These are phyloP conservation scores for Coriolopsis trogii DNA, from an alignment of 1,284 basidiomycete genomes.

Conservation along the genomic window DNA sequence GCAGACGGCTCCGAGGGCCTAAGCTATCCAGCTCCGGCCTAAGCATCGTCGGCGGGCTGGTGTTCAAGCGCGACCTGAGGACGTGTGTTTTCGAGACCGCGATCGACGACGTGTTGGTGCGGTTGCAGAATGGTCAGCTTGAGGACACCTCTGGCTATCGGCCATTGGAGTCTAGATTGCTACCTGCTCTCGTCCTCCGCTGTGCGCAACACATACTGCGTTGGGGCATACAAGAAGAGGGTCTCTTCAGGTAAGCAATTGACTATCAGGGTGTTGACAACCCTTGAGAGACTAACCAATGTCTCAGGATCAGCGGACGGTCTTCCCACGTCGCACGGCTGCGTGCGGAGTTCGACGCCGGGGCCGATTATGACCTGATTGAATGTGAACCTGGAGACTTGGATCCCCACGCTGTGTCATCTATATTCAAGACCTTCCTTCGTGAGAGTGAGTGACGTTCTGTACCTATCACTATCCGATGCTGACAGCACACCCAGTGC, in stretches of 20 bases:
- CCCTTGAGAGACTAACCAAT: no score
- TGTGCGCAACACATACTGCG: slow-evolving; percentile 79
- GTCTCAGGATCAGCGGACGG: slow-evolving; percentile 69
- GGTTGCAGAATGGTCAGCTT: slow-evolving; percentile 26
- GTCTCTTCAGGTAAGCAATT: slow-evolving; percentile 69
- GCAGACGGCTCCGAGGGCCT: slow-evolving; percentile 57
- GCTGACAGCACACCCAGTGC: slow-evolving; percentile 53
- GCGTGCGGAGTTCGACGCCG: slow-evolving; percentile 83
- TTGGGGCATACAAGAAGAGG: slow-evolving; percentile 85
- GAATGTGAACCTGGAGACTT: slow-evolving; percentile 79
- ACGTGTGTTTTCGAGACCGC: slow-evolving; percentile 65
- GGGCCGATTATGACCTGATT: slow-evolving; percentile 82
- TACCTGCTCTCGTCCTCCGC: slow-evolving; percentile 76
- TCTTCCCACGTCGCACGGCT: slow-evolving; percentile 76
- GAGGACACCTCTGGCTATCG: slow-evolving; percentile 21
- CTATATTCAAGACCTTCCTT: slow-evolving; percentile 80
- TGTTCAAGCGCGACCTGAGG: slow-evolving; percentile 66
- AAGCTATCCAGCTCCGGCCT: slow-evolving; percentile 40
- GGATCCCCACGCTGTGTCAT: slow-evolving; percentile 91
- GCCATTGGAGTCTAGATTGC: slow-evolving; percentile 52
- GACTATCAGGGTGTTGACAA: no score
- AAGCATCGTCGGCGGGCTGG: slow-evolving; percentile 48
- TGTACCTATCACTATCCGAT: slow-evolving; percentile 11
- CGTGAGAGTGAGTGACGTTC: slow-evolving; percentile 66
- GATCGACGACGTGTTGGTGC: slow-evolving; percentile 36